Evolutionary conservation across 129 eudicot genomes (phyloP), one percentile per base, ranked within the genome.

Genomic region (Logfia minima): DNA sequence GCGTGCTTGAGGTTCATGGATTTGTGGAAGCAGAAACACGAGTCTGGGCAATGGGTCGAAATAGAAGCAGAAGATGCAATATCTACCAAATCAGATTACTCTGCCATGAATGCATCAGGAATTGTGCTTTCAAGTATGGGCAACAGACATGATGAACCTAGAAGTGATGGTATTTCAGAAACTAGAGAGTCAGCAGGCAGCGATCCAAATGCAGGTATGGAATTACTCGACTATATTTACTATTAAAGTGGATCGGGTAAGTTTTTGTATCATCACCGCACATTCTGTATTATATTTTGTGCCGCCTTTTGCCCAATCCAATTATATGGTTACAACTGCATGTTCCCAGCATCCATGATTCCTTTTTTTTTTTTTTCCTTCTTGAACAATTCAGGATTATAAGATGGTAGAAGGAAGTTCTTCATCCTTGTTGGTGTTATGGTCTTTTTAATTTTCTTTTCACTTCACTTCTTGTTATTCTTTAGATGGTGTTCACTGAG

Each of bases 31-130:
- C 79, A 77, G 78, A 93, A 90, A 86, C 98, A 93, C 77, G 97
- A 93, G 83, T 85, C 86, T 34, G 96, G 97, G 24, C 96, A 93
- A 80, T 93, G 96, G 96, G 80, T 93, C 83, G 96, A 93, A 71
- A 82, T 91, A 79, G 93, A 87, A 85, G 86, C 90, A 81, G 79
- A 87, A 48, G 92, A 87, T 74, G 91, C 91, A 74, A 62, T 87
- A 84, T 79, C 83, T 71, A 63, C 74, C 62, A 78, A 59, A 75
- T 60, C 77, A 39, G 86, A 89, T 68, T 84, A 84, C 51, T 82
- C 88, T 74, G 84, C 90, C 60, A 71, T 82, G 75, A 83, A 83
- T 74, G 84, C 86, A 51, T 84, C 93, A 71, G 96, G 85, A 64
- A 86, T 90, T 78, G 68, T 92, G 66, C 84, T 90, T 62, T 75